Evolutionary conservation across 2,329 filamentous ascomycete species (phyloP), one percentile per base, ranked within the genome.

Genomic region (Pseudogymnoascus sp.): DNA sequence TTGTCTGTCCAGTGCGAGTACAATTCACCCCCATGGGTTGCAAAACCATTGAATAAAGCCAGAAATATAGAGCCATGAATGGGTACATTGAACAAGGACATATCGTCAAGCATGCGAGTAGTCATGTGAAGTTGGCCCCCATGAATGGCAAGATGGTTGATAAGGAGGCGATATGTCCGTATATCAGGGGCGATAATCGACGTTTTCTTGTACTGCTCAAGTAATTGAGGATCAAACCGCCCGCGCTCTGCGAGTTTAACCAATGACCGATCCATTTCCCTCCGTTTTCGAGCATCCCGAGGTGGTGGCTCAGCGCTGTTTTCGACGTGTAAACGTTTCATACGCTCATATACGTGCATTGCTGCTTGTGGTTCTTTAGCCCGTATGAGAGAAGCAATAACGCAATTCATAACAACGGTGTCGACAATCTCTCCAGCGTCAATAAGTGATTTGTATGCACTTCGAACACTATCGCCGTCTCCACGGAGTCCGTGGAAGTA

Each of bases 381-480:
- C 61, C 85, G 81, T 43, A 97, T 79, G 18, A 97, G 81, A 1
- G 91, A 86, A 0, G 86, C 81, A 64, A 97, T 89, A 68, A 97
- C 86, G 67, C 88, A 90, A 70, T 97, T 97, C 72, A 97, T 80
- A 12, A 92, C 88, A 2, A 88, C 80, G 0, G 90, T 92, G 72
- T 97, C 93, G 61, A 99, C 86, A 64, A 97, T 86, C 72, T 97
- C 90, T 35, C 92, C 91, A 0, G 86, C 83, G 37, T 88, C 78
- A n/a, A 97, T 88, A 74, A 96, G 88, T 20, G 92, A 86, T 65
- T 82, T 83, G 73, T 97, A 99, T 0, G 90, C 86, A 33, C 82
- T 82, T 47, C 92, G 82, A 20, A 96, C 84, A 2, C 84, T 89
- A 63, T 86, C 82, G 2, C 87, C 86, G 70, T 97, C 88, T 63